phyloP scores from a whole-genome alignment of 1,139 yeast genomes.

The Saccharomyces hybrid region DNA sequence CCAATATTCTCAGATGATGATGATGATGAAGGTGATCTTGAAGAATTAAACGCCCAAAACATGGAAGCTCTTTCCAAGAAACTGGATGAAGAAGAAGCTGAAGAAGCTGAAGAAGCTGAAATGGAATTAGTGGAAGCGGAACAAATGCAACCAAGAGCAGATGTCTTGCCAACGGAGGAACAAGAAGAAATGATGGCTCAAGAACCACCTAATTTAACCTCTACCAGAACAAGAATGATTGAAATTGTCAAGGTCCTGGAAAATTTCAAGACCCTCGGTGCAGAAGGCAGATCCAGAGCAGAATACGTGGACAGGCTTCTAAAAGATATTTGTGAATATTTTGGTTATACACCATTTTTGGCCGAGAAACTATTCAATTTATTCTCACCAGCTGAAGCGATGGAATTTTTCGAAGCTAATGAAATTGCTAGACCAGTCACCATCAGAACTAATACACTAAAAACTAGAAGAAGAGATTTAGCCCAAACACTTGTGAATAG shows the following conservation, averaged over 20 bases:
- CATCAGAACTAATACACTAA: conserved; percentile 90
- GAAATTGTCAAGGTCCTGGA: conserved; percentile 92
- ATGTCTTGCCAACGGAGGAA: conserved; percentile 52
- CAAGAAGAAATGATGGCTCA: conserved; percentile 41
- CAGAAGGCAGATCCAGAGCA: conserved; percentile 76
- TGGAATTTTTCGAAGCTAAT: conserved; percentile 97
- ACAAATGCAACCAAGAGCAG: conserved; percentile 63
- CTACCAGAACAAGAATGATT: conserved; percentile 86
- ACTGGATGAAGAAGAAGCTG: conserved; percentile 63
- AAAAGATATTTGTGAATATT: conserved; percentile 83
- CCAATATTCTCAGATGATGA: conserved; percentile 80
- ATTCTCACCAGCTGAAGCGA: conserved; percentile 91
- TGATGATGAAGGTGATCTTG: conserved; percentile 67
- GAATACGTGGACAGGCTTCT: conserved; percentile 73
- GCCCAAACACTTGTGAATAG: conserved; percentile 93
- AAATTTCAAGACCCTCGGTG: conserved; percentile 76
- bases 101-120: conserved; percentile 73
- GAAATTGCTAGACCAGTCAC: conserved; percentile 96
- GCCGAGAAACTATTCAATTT: conserved; percentile 89
- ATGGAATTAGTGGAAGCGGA: conserved; percentile 58
- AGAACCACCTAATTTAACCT: conserved; percentile 64
- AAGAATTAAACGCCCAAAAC: conserved; percentile 74
- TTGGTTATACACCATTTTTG: conserved; percentile 90
- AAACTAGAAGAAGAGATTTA: conserved; percentile 89
- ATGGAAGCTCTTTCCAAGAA: conserved; percentile 70